Base-by-base conservation (phyloP, 2,329 filamentous ascomycete genomes). In the Grosmannia serpens region DNA sequence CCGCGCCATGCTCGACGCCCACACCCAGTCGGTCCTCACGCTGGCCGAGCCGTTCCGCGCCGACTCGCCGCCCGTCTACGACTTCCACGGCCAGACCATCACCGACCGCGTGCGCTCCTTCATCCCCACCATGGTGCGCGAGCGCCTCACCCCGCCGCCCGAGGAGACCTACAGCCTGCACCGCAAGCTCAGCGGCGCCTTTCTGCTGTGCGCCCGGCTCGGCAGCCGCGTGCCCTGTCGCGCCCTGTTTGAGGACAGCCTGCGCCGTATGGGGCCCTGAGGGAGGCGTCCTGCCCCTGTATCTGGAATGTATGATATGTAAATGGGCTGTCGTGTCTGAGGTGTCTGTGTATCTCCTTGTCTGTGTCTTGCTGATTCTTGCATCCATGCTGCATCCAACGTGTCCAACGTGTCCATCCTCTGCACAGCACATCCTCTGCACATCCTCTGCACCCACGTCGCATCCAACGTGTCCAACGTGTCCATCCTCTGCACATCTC, bases 81-180 rank as follows among this genome's bases (percentile, higher is more conserved):
- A 99, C 70, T 99, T 99, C 72, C 77, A 82, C 60, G 84, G 92
- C 67, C 94, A 99, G 76, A 99, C 92, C 1, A 97, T 99, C 65
- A 99, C 94, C 1, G 91, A 97, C 68, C 81, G 95, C 51, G 92
- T 99, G 59, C 85, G 91, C 67, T 81, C 78, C 4, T 79, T 95
- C 57, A 97, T 99, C 64, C 94, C 94, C 20, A 76, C 95, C 57
- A 99, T 99, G 94, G 79, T 99, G 53, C 82, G 83, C 59, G 94
- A 99, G 76, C 77, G 94, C 41, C 74, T 99, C 24, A 84, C 89
- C 20, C 92, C 94, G 27, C 94, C 95, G 27, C 94, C 94, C 0
- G 95, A 99, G 74, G 94, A 99, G 77, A 99, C 94, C 56, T 99
- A 99, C 69, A 92, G 87, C 69, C 73, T 99, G 67, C 94, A 99